Evolutionary conservation across 345 rosid genomes (phyloP).

Genomic region (Salix caprea): DNA sequence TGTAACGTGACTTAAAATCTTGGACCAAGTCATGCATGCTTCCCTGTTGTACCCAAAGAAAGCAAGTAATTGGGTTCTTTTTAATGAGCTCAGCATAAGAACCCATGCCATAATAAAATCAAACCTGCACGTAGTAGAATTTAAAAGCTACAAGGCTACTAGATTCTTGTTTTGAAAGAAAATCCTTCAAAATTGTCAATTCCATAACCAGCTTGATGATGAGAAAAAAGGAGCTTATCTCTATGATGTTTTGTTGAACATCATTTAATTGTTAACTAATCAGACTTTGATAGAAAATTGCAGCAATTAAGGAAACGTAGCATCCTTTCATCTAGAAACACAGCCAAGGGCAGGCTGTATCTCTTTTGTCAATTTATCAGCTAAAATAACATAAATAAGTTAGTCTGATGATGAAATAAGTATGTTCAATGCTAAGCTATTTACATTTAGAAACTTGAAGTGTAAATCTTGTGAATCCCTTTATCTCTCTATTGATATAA

Average conservation of each 20-base stretch:
- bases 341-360: neutral
- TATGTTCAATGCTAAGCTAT: neutral
- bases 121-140: neutral
- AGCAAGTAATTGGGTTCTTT: neutral
- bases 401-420: neutral
- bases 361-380: neutral
- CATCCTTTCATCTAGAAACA: neutral
- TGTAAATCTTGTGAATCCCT: neutral
- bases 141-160: neutral
- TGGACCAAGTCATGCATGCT: neutral
- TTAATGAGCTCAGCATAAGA: neutral
- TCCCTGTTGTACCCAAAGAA: neutral
- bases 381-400: neutral
- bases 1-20: neutral
- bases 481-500: neutral
- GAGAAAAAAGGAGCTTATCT: neutral
- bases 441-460: neutral
- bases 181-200: neutral
- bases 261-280: neutral
- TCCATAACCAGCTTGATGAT: neutral
- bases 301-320: neutral
- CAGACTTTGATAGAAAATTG: neutral
- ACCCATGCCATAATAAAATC: neutral
- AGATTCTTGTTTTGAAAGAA: neutral
- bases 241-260: neutral